phyloP scores from a whole-genome alignment of 2,329 filamentous ascomycete species.

The Calonectria leucothoes region DNA sequence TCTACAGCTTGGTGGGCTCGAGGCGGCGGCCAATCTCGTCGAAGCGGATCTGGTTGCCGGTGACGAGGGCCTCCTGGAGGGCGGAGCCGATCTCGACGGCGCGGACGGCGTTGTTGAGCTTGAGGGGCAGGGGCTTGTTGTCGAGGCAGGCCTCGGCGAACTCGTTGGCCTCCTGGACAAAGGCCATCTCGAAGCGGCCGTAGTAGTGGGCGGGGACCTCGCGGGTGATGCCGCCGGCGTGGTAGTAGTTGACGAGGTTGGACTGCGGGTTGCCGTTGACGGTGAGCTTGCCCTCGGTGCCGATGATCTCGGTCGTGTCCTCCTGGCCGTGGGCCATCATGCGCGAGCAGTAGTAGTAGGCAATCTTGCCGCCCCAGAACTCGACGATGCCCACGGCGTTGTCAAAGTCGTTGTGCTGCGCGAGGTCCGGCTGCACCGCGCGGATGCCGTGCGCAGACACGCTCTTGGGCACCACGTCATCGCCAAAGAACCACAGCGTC shows the following conservation, averaged over 20 bases:
- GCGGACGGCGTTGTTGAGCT: slow-evolving; percentile 19
- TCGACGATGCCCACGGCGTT: slow-evolving; percentile 67
- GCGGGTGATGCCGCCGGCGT: slow-evolving; percentile 57
- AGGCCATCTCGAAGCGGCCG: slow-evolving; percentile 70
- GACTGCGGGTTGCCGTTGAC: slow-evolving; percentile 68
- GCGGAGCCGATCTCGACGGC: slow-evolving; percentile 24
- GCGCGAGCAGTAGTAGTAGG: slow-evolving; percentile 71
- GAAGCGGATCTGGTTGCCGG: slow-evolving; percentile 19
- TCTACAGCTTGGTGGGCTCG: slow-evolving; percentile 24
- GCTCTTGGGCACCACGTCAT: slow-evolving; percentile 40
- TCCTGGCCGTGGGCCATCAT: slow-evolving; percentile 78
- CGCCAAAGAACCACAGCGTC: slow-evolving; percentile 45
- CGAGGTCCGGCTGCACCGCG: slow-evolving; percentile 41
- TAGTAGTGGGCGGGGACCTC: slow-evolving; percentile 72
- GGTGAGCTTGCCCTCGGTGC: slow-evolving; percentile 71
- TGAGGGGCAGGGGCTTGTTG: slow-evolving; percentile 51
- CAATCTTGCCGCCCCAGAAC: slow-evolving; percentile 72
- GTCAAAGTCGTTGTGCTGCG: slow-evolving; percentile 43
- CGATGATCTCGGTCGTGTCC: slow-evolving; percentile 75
- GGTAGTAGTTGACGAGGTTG: slow-evolving; percentile 66
- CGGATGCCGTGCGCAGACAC: slow-evolving; percentile 44
- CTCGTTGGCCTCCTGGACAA: slow-evolving; percentile 71
- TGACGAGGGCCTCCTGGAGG: slow-evolving; percentile 21
- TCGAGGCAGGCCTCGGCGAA: slow-evolving; percentile 66
- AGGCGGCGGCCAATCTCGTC: slow-evolving; percentile 24